phyloP scores from a whole-genome alignment of 2,329 filamentous ascomycete genomes.

The Cladosporium sp. region DNA sequence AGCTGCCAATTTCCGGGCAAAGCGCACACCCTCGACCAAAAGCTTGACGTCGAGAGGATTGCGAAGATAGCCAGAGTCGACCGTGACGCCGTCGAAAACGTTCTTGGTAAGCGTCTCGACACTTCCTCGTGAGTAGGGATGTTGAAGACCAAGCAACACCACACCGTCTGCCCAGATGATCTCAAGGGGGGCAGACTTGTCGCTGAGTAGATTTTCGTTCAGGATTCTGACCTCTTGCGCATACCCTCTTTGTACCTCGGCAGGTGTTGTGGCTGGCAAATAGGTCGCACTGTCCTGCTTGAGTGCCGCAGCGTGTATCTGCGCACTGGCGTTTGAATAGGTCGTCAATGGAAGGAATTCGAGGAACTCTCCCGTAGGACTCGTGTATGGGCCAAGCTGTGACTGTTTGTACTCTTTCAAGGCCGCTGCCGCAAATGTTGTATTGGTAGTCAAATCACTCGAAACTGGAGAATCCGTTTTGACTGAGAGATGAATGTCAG shows the following conservation, averaged over 20 bases:
- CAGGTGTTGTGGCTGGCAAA: not conserved
- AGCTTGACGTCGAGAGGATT: conserved; percentile 51
- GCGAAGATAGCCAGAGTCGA: conserved; percentile 31
- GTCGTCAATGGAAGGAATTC: not conserved
- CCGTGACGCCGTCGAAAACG: conserved; percentile 22
- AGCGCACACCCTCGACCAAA: conserved; percentile 14
- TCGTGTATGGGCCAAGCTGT: conserved; percentile 18
- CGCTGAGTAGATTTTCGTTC: not conserved
- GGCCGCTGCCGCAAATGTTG: conserved; percentile 19
- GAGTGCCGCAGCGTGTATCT: conserved; percentile 5
- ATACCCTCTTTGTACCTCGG: conserved; percentile 2
- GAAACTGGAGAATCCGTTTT: not conserved
- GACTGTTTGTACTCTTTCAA: conserved; percentile 16
- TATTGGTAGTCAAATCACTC: not conserved
- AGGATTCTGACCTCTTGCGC: not conserved
- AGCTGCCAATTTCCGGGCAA: not conserved
- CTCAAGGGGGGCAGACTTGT: conserved; percentile 1
- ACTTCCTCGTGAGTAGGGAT: conserved; percentile 34
- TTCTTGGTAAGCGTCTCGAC: conserved; percentile 25
- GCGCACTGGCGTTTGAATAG: not conserved
- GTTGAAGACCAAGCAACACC: conserved; percentile 27
- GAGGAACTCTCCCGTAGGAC: conserved; percentile 11
- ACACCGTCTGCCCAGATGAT: conserved; percentile 9
- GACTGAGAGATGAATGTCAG: not conserved
- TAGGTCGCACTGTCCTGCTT: not conserved